Conservation (phyloP, 352 stramenopile species). For the Salisapilia sapeloensis region DNA sequence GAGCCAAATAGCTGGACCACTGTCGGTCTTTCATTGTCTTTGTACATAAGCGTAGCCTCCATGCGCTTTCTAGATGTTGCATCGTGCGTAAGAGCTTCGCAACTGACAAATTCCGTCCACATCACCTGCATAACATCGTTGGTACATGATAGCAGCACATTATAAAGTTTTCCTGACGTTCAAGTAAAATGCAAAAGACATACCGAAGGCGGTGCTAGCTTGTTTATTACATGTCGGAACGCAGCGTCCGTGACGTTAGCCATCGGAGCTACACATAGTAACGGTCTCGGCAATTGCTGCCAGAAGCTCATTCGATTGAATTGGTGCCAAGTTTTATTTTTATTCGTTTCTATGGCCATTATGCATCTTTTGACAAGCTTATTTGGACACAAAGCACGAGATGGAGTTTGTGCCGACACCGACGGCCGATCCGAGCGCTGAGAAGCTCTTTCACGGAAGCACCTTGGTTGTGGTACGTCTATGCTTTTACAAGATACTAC, state of each 20-base stretch:
- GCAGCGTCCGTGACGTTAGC: conserved; percentile 68
- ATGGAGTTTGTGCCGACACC: no score
- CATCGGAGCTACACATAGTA: conserved; percentile 75
- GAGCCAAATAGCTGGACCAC: conserved; percentile 74
- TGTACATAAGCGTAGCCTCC: conserved; percentile 63
- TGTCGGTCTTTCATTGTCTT: conserved; percentile 47
- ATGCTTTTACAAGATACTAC: no score
- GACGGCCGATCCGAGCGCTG: no score
- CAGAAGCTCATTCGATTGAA: conserved; percentile 68
- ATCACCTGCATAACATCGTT: conserved; percentile 15
- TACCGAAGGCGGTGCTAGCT: conserved; percentile 59
- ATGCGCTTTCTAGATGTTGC: conserved; percentile 37
- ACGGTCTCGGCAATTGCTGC: conserved; percentile 31
- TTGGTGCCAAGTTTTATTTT: no score
- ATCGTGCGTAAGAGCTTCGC: conserved; percentile 58
- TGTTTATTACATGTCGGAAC: conserved; percentile 50
- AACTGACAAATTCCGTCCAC: conserved; percentile 81
- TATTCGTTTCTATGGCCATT: no score
- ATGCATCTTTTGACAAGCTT: no score
- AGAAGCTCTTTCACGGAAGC: no score
- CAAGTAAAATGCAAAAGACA: background rate
- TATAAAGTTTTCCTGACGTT: background rate
- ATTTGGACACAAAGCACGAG: no score
- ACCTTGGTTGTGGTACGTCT: no score
- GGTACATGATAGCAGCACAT: background rate